Base-by-base conservation (phyloP, 2,329 filamentous ascomycete species). In the Pseudovirgaria hyperparasitica region DNA sequence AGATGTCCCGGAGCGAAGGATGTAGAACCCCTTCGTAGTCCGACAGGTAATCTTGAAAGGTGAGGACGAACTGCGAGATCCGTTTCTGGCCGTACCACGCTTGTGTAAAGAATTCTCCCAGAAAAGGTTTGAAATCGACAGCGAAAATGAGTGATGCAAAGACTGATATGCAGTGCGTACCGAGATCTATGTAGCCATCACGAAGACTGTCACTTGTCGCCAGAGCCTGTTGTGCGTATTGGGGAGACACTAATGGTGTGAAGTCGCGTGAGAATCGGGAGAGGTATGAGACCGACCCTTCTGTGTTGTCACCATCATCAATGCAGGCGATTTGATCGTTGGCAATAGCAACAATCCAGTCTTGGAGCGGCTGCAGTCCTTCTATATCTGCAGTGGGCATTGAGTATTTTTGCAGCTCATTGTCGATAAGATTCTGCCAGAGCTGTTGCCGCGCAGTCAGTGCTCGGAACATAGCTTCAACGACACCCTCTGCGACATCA, bases 291-390 rank as follows among this genome's bases (percentile, higher is more conserved):
- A 80, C 62, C 17, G 78, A 74, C 33, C 71, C 72, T 28, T 75
- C 36, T 12, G 31, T 26, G 16, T 49, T 72, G 47, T 68, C 58
- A 19, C 52, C 51, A 29, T 96, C 92, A 52, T 96, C 90, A 45
- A 98, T 93, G 55, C 85, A 94, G 30, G 86, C 86, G 50, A 98
- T 96, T 54, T 98, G 90, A 57, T 98, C 90, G 58, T 98, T 98
- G 41, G 92, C 90, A 31, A 92, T 84, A 23, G 90, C 86, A 28
- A 98, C 76, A 30, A 98, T 76, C 85, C 87, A 98, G 58, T 98
- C 90, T 46, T 76, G 71, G 22, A 76, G 52, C 12, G 65, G 54
- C 50, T 92, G 82, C 16, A 93, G 62, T 3, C 79, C 72, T 50
- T 92, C 84, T 11, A 50, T 37, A 45, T 80, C 76, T 10, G 73